Conservation (phyloP, 345 rosid genomes). For the Lumnitzera littorea region DNA sequence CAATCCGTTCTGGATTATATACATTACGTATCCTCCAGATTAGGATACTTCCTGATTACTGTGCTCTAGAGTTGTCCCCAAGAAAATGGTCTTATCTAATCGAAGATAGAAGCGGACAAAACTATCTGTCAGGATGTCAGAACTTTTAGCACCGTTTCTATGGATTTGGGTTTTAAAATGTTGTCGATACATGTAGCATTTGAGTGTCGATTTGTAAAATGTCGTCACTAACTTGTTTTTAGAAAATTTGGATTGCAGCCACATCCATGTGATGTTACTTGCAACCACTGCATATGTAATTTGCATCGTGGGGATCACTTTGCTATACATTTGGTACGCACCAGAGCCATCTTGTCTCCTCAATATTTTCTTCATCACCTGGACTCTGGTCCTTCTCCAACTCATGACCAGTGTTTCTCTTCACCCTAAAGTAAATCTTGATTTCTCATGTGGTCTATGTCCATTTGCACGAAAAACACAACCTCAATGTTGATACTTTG, state of each 20-base stretch:
- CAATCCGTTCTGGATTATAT: background rate
- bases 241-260: slow-evolving; percentile 41
- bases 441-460: background rate
- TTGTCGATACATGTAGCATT: too few relatives aligned
- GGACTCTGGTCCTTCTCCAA: slow-evolving; percentile 89
- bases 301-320: slow-evolving; percentile 67
- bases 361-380: slow-evolving; percentile 85
- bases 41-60: too few relatives aligned
- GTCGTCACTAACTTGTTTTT: background rate
- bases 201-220: too few relatives aligned
- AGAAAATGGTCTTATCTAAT: too few relatives aligned
- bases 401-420: slow-evolving; percentile 91
- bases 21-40: too few relatives aligned
- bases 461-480: background rate
- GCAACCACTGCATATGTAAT: slow-evolving; percentile 64
- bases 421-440: slow-evolving; percentile 60
- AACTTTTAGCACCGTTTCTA: too few relatives aligned
- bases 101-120: too few relatives aligned
- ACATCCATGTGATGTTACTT: slow-evolving; percentile 57
- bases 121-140: too few relatives aligned
- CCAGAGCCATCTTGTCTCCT: slow-evolving; percentile 84
- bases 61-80: too few relatives aligned
- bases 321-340: slow-evolving; percentile 95
- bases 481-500: background rate
- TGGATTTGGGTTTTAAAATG: too few relatives aligned